Percentiles rank a stretch among this genome's conserved stretches.
These are phyloP conservation scores for Dunaliella primolecta DNA, from an alignment of 139 green algal genomes.

Conservation along the genomic window DNA sequence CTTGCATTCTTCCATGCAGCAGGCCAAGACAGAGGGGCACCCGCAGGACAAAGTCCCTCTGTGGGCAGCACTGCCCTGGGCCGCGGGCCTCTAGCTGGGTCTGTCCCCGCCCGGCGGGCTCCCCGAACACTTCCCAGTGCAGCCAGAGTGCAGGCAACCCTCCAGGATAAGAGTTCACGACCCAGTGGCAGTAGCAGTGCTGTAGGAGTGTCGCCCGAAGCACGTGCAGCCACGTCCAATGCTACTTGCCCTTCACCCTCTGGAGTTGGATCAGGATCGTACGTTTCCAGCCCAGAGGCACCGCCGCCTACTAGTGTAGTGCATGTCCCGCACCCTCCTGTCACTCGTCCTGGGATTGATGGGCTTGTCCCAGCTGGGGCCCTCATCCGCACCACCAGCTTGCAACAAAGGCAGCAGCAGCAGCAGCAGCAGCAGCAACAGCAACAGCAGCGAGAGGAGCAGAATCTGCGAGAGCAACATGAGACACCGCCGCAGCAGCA, in stretches of 20 bases:
- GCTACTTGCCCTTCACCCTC: neutral
- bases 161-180: neutral
- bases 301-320: neutral
- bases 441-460: neutral
- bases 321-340: neutral
- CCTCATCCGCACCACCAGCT: neutral
- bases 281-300: neutral
- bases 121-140: neutral
- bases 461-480: too few relatives aligned
- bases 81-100: neutral
- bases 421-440: neutral
- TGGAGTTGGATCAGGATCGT: neutral
- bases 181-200: neutral
- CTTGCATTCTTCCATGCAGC: too few relatives aligned
- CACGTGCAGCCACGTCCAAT: neutral
- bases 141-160: neutral
- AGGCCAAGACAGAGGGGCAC: neutral
- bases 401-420: neutral
- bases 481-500: too few relatives aligned
- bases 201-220: too few relatives aligned
- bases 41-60: neutral
- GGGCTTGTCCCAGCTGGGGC: neutral
- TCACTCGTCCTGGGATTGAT: neutral
- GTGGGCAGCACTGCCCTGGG: neutral
- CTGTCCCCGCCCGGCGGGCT: neutral